A percentile compares a stretch with the other conserved stretches of the same genome.
These are phyloP conservation scores for Sanchytrium tribonematis DNA, from an alignment of 371 early-diverging fungal genomes.

Conservation along the genomic window DNA sequence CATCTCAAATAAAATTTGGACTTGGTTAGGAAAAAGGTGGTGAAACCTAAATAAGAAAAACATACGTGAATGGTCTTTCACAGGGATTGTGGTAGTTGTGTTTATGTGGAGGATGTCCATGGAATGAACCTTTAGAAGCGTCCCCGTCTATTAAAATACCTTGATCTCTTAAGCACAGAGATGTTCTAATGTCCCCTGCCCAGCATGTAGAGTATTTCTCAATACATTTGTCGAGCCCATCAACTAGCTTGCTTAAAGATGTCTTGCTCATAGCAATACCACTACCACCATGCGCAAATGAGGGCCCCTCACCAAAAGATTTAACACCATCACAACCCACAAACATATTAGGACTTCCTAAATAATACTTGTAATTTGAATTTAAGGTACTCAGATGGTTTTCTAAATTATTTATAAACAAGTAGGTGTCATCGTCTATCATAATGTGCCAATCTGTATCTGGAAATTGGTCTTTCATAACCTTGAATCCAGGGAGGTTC, in stretches of 20 bases:
- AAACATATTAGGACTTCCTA: constrained; percentile 15
- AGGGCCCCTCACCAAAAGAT: constrained; percentile 15
- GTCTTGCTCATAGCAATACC: constrained; percentile 19
- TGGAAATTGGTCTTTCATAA: constrained; percentile 12
- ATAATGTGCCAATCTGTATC: constrained; percentile 23
- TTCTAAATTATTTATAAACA: constrained; percentile 15
- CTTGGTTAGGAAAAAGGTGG: background rate
- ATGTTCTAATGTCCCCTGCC: constrained; percentile 21
- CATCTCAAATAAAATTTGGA: background rate
- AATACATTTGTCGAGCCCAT: constrained; percentile 11
- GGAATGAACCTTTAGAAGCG: background rate
- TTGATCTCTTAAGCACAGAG: constrained; percentile 19
- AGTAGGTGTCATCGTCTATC: constrained; percentile 25
- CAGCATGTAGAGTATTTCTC: constrained; percentile 16
- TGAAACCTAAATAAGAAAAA: background rate
- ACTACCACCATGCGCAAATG: constrained; percentile 19
- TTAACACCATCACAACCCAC: constrained; percentile 15
- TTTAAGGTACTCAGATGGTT: constrained; percentile 7
- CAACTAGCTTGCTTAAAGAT: constrained; percentile 12
- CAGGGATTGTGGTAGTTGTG: background rate
- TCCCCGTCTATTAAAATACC: constrained; percentile 10
- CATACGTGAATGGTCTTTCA: background rate
- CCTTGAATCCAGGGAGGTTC: constrained; percentile 19
- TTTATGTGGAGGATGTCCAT: background rate
- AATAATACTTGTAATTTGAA: constrained; percentile 11